These are phyloP conservation scores for Clarireedia hainanense DNA, from an alignment of 2,329 filamentous ascomycete species.

Conservation along the genomic window DNA sequence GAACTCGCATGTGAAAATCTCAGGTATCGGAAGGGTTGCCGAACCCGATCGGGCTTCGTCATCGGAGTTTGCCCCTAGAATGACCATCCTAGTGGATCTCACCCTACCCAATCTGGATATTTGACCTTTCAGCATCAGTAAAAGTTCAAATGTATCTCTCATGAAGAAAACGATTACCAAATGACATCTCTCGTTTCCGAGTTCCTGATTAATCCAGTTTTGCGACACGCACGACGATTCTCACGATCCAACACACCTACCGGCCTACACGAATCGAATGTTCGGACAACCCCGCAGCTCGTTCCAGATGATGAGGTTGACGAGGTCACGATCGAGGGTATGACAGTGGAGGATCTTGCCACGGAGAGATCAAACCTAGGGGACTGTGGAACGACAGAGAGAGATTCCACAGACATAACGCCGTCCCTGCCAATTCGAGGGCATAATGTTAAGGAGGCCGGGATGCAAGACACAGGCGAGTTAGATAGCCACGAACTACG, in stretches of 20 bases:
- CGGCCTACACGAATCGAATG: slow-evolving; percentile 30
- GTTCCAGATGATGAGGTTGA: slow-evolving; percentile 7
- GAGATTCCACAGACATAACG: slow-evolving; percentile 3
- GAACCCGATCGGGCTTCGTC: slow-evolving; percentile 8
- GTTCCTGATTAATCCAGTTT: slow-evolving; percentile 57
- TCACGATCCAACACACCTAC: slow-evolving; percentile 36
- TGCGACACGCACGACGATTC: slow-evolving; percentile 58
- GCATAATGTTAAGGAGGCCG: slow-evolving; percentile 20
- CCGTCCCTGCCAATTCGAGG: slow-evolving; percentile 22
- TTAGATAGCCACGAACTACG: not conserved
- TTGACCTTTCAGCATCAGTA: not conserved
- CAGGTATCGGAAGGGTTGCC: slow-evolving; percentile 4
- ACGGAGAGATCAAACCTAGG: not conserved
- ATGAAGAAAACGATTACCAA: slow-evolving; percentile 23
- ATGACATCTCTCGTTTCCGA: slow-evolving; percentile 60
- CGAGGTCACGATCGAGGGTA: slow-evolving; percentile 21
- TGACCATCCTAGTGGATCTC: not conserved
- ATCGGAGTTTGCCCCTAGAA: slow-evolving; percentile 6
- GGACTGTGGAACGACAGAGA: not conserved
- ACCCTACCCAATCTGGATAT: not conserved
- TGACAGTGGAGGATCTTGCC: not conserved
- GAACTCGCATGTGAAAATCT: slow-evolving; percentile 6
- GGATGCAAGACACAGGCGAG: slow-evolving; percentile 13
- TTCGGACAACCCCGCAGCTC: slow-evolving; percentile 19
- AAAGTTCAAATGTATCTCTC: not conserved